Evolutionary conservation across 2,329 filamentous ascomycete genomes (phyloP).

Genomic region (Penicillium sp.): DNA sequence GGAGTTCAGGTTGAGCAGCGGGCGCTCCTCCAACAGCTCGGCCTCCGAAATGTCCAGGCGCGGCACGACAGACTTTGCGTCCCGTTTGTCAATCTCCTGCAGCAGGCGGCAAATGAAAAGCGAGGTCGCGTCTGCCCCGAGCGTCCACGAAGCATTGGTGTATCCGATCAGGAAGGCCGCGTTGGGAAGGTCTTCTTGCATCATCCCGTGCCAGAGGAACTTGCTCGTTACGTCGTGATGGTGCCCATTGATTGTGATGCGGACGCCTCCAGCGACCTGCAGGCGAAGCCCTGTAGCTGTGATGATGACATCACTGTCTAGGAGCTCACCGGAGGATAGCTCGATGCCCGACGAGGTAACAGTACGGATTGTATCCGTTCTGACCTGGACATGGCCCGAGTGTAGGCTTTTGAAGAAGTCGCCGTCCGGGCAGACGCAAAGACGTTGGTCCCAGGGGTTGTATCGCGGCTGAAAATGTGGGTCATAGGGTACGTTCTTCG

Average conservation of each 20-base stretch:
- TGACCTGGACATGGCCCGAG: constrained; percentile 57
- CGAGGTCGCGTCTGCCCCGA: constrained; percentile 51
- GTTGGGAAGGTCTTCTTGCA: constrained; percentile 53
- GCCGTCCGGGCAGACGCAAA: constrained; percentile 70
- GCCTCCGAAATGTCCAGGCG: constrained; percentile 26
- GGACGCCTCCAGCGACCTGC: constrained; percentile 43
- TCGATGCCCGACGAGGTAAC: constrained; percentile 57
- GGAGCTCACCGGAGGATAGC: constrained; percentile 49
- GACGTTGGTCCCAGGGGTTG: constrained; percentile 73
- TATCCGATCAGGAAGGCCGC: constrained; percentile 49
- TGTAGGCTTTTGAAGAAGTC: constrained; percentile 62
- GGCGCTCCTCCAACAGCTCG: constrained; percentile 31
- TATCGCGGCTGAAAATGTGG: constrained; percentile 70
- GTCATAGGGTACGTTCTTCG: constrained; percentile 58
- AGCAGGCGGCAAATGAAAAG: constrained; percentile 45
- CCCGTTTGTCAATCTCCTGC: constrained; percentile 34
- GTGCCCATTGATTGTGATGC: constrained; percentile 44
- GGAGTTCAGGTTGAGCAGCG: constrained; percentile 45
- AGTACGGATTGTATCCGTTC: constrained; percentile 59
- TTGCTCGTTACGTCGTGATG: constrained; percentile 40
- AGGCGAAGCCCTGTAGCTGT: constrained; percentile 52
- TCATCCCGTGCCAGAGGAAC: constrained; percentile 50
- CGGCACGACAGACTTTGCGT: constrained; percentile 35
- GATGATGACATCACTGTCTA: constrained; percentile 50
- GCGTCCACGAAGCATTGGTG: constrained; percentile 51